phyloP scores from a whole-genome alignment of 23 red algal genomes.

The Gracilaria domingensis region DNA sequence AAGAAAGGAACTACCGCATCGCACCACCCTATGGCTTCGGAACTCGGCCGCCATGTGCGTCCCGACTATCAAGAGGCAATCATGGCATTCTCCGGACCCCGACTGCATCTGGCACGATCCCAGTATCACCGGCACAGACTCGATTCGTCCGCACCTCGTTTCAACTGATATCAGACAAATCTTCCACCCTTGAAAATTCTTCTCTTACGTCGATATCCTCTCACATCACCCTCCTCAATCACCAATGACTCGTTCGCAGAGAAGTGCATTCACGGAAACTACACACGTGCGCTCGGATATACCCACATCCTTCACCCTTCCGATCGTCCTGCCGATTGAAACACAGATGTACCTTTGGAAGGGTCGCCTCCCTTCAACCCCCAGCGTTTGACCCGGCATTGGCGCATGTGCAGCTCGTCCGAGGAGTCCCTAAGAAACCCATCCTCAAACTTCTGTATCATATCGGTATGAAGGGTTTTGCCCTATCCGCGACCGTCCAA shows the following conservation, averaged over 20 bases:
- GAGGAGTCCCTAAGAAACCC: neutral
- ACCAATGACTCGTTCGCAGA: neutral
- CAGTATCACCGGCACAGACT: neutral
- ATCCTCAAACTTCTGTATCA: neutral
- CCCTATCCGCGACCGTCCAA: neutral
- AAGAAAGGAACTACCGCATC: neutral
- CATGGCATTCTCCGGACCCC: neutral
- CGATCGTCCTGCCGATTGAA: neutral
- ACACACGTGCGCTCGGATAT: neutral
- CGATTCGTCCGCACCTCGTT: neutral
- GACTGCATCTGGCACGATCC: neutral
- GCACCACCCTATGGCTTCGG: neutral
- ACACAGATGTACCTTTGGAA: neutral
- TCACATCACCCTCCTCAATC: conserved; percentile 13
- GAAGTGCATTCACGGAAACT: neutral
- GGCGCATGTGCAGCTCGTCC: neutral
- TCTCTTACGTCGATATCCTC: neutral
- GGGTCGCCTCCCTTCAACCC: neutral
- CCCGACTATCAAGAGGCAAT: neutral
- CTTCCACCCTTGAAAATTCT: neutral
- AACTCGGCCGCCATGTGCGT: neutral
- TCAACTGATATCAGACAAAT: neutral
- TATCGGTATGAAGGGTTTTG: neutral
- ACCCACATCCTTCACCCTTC: neutral
- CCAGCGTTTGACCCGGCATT: neutral